Conservation (phyloP, 352 stramenopile genomes). For the Phytophthora aleatoria region DNA sequence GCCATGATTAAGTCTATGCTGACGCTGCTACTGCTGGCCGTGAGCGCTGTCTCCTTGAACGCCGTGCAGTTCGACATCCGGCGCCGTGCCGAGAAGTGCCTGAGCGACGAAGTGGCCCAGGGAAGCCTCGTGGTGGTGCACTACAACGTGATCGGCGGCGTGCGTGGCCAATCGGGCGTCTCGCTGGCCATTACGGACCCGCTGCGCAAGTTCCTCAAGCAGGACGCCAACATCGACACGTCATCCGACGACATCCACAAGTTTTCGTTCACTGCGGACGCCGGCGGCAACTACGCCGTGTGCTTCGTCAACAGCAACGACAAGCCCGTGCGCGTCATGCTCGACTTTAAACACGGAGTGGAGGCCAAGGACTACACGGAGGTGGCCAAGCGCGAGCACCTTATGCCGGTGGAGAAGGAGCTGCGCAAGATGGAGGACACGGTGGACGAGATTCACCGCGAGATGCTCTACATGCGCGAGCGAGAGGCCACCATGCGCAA, state of each 20-base stretch:
- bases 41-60: conserved; percentile 27
- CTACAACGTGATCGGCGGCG: conserved; percentile 78
- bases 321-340: conserved; percentile 68
- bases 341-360: conserved; percentile 89
- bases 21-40: conserved; percentile 40
- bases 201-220: conserved; percentile 78
- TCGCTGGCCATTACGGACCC: conserved; percentile 78
- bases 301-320: conserved; percentile 88
- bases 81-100: conserved; percentile 72
- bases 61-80: conserved; percentile 84
- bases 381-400: conserved; percentile 87
- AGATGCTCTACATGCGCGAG: conserved; percentile 92
- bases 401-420: conserved; percentile 90
- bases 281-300: conserved; percentile 70
- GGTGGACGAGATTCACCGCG: conserved; percentile 88
- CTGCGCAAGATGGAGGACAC: conserved; percentile 90
- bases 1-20: conserved; percentile 31
- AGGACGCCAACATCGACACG: conserved; percentile 85
- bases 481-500: conserved; percentile 86
- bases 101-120: conserved; percentile 84
- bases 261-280: conserved; percentile 81
- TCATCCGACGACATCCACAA: conserved; percentile 82
- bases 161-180: conserved; percentile 73
- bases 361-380: conserved; percentile 91
- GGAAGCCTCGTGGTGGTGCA: conserved; percentile 82